Percentiles rank a stretch among this genome's conserved stretches.
phyloP scores from a whole-genome alignment of 257 asterid species.

The Prunella vulgaris region DNA sequence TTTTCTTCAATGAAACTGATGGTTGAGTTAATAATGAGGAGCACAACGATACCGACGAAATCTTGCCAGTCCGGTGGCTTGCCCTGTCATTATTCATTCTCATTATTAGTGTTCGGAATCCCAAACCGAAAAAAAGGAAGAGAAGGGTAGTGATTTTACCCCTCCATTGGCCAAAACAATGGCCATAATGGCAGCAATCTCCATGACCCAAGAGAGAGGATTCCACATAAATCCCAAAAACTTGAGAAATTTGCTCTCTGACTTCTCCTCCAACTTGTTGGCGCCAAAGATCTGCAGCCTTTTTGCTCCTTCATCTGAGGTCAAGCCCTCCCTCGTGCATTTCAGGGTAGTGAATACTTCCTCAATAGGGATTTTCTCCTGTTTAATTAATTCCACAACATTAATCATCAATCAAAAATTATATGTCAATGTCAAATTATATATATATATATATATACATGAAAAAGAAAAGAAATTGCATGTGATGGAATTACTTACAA shows the following conservation, averaged over 20 bases:
- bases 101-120: neutral
- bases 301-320: conserved; percentile 36
- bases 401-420: neutral
- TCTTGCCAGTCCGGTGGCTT: conserved; percentile 83
- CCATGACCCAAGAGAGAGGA: conserved; percentile 60
- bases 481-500: conserved; percentile 34
- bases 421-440: too few relatives aligned
- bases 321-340: conserved; percentile 44
- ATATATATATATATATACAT: neutral
- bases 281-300: conserved; percentile 37
- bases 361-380: conserved; percentile 41
- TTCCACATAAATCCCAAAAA: conserved; percentile 55
- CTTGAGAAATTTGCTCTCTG: conserved; percentile 44
- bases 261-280: conserved; percentile 50
- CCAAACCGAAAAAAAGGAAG: too few relatives aligned
- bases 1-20: conserved; percentile 81
- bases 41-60: conserved; percentile 53
- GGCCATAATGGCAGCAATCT: conserved; percentile 50
- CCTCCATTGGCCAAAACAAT: conserved; percentile 71
- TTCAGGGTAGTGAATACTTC: conserved; percentile 41
- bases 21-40: conserved; percentile 83
- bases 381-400: neutral
- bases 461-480: neutral
- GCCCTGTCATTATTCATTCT: conserved; percentile 36
- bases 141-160: too few relatives aligned